Evolutionary conservation across 2,329 filamentous ascomycete species (phyloP).

Genomic region (Alternaria rosae): DNA sequence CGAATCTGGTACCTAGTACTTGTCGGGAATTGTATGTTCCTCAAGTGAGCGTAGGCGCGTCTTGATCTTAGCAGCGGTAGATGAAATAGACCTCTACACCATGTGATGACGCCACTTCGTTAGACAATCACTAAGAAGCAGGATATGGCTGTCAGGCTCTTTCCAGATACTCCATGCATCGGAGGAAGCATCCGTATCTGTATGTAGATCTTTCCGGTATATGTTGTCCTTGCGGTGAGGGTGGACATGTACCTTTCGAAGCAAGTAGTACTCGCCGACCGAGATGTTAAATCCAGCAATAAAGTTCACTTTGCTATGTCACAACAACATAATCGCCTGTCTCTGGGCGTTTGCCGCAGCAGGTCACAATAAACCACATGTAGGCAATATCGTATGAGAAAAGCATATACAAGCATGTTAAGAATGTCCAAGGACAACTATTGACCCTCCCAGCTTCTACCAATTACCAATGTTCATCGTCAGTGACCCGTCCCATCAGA

Average conservation of each 20-base stretch:
- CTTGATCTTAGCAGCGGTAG: too few species aligned
- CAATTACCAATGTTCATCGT: conserved; percentile 17
- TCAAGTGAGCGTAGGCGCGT: too few species aligned
- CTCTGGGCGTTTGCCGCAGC: not conserved
- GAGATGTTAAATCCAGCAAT: not conserved
- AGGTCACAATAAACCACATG: not conserved
- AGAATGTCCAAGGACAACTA: conserved; percentile 5
- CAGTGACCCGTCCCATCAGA: not conserved
- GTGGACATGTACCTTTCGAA: not conserved
- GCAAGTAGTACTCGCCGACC: not conserved
- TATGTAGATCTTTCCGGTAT: too few species aligned
- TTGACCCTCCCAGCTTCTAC: conserved; percentile 3
- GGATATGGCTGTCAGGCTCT: too few species aligned
- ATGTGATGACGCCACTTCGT: too few species aligned
- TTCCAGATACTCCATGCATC: too few species aligned
- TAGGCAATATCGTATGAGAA: not conserved
- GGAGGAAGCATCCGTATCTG: too few species aligned
- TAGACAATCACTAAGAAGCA: too few species aligned
- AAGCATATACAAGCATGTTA: conserved; percentile 13
- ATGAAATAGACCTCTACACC: too few species aligned
- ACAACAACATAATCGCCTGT: not conserved
- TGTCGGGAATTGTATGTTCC: too few species aligned
- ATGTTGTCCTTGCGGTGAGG: not conserved
- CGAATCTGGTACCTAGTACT: too few species aligned
- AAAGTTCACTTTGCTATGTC: not conserved